These are phyloP conservation scores for Lactarius indigo DNA, from an alignment of 768 basidiomycete genomes.

Conservation along the genomic window DNA sequence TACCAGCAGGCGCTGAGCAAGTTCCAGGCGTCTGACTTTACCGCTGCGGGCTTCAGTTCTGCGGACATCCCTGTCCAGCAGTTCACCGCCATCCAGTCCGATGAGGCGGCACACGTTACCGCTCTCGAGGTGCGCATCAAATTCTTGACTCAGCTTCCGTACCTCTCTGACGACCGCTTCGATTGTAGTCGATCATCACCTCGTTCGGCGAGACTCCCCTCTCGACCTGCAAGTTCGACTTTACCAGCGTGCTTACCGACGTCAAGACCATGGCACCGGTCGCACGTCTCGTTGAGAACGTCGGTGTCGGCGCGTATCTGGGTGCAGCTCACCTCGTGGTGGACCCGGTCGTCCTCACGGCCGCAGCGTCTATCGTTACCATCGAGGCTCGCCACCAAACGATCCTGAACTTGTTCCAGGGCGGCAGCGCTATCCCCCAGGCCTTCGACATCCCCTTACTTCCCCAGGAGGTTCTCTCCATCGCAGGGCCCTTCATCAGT, in stretches of 20 bases:
- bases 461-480: conserved; percentile 66
- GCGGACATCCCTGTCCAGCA: conserved; percentile 55
- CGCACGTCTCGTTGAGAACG: conserved; percentile 71
- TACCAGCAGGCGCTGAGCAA: conserved; percentile 63
- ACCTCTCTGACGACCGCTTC: conserved; percentile 1
- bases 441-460: conserved; percentile 72
- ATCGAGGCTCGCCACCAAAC: conserved; percentile 84
- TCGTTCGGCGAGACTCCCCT: conserved; percentile 54
- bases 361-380: conserved; percentile 72
- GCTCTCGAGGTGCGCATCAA: conserved; percentile 46
- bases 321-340: conserved; percentile 63
- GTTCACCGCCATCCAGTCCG: conserved; percentile 53
- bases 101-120: conserved; percentile 59
- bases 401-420: conserved; percentile 65
- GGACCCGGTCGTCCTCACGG: conserved; percentile 56
- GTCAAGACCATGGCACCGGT: conserved; percentile 66
- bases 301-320: conserved; percentile 75
- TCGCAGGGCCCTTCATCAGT: conserved; percentile 64
- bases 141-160: not conserved
- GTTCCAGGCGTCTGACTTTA: conserved; percentile 64
- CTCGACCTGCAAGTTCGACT: conserved; percentile 63
- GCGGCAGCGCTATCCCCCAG: conserved; percentile 57
- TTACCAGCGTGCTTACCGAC: conserved; percentile 56
- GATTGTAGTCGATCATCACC: conserved; percentile 42
- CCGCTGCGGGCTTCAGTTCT: conserved; percentile 58